These are phyloP conservation scores for Sclerospora graminicola DNA, from an alignment of 352 stramenopile genomes.

Conservation along the genomic window DNA sequence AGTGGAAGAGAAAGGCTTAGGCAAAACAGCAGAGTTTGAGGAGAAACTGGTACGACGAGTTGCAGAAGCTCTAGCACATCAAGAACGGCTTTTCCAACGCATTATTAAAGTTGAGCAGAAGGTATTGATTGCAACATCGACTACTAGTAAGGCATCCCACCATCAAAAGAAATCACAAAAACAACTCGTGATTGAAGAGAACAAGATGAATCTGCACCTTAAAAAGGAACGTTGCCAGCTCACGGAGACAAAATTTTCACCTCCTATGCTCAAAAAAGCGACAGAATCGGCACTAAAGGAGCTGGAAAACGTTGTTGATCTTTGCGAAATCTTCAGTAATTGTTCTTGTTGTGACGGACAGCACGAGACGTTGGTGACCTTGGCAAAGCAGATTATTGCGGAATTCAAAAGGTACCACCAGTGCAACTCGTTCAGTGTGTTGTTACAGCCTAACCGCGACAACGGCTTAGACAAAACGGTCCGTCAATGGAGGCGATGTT, in stretches of 20 bases:
- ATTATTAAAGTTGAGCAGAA: conserved; percentile 7
- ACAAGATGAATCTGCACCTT: conserved; percentile 3
- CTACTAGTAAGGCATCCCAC: neutral
- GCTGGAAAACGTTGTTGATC: conserved; percentile 9
- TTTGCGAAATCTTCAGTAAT: conserved; percentile 4
- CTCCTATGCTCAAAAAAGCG: conserved; percentile 3
- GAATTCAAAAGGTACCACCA: conserved; percentile 8
- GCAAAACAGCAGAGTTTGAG: conserved; percentile 1
- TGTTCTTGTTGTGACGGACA: conserved; percentile 1
- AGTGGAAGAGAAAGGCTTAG: conserved; percentile 2
- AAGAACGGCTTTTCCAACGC: conserved; percentile 3
- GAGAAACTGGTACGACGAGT: conserved; percentile 1
- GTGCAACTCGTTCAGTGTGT: neutral
- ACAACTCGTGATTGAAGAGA: conserved; percentile 5
- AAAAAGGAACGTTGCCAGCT: conserved; percentile 7
- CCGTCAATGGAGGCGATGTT: conserved; percentile 5
- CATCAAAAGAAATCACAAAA: neutral
- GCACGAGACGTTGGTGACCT: conserved; percentile 5
- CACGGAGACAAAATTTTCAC: conserved; percentile 1
- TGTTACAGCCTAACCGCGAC: neutral
- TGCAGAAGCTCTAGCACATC: conserved; percentile 1
- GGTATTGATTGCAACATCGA: neutral
- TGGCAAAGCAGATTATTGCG: conserved; percentile 5
- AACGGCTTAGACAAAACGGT: conserved; percentile 2
- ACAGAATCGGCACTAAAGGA: conserved; percentile 9